These are phyloP conservation scores for Blastocystis sp. DNA, from an alignment of 352 stramenopile species.

Conservation along the genomic window DNA sequence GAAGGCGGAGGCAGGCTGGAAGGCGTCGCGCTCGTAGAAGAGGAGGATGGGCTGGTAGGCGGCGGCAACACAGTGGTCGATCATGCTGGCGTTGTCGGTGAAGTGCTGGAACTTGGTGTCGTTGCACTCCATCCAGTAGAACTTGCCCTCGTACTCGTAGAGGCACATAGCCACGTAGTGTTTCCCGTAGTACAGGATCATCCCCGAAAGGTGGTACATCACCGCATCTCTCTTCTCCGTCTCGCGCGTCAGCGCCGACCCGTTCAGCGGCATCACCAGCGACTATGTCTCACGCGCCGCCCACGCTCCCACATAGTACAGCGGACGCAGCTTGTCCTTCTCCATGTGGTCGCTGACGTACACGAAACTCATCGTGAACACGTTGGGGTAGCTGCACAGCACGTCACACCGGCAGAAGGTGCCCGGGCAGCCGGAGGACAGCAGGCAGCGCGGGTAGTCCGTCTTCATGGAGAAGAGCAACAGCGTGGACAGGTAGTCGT, in stretches of 20 bases:
- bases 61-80: constrained; percentile 31
- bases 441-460: constrained; percentile 60
- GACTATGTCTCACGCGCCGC: constrained; percentile 7
- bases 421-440: constrained; percentile 30
- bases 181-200: constrained; percentile 64
- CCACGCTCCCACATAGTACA: constrained; percentile 11
- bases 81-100: constrained; percentile 48
- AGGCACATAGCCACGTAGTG: constrained; percentile 66
- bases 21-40: constrained; percentile 20
- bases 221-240: neutral
- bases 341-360: constrained; percentile 49
- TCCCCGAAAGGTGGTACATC: constrained; percentile 38
- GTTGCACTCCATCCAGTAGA: constrained; percentile 69
- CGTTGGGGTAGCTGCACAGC: constrained; percentile 25
- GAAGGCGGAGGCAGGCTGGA: neutral
- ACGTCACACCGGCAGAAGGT: constrained; percentile 48
- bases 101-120: constrained; percentile 63
- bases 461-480: constrained; percentile 57
- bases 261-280: constrained; percentile 62
- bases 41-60: constrained; percentile 54
- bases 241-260: constrained; percentile 28
- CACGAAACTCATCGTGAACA: constrained; percentile 62
- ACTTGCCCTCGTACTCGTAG: constrained; percentile 47
- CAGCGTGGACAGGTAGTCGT: constrained; percentile 37
- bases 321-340: constrained; percentile 51